Base-by-base conservation (phyloP, 2,329 filamentous ascomycete genomes). In the Colletotrichum spaethianum region DNA sequence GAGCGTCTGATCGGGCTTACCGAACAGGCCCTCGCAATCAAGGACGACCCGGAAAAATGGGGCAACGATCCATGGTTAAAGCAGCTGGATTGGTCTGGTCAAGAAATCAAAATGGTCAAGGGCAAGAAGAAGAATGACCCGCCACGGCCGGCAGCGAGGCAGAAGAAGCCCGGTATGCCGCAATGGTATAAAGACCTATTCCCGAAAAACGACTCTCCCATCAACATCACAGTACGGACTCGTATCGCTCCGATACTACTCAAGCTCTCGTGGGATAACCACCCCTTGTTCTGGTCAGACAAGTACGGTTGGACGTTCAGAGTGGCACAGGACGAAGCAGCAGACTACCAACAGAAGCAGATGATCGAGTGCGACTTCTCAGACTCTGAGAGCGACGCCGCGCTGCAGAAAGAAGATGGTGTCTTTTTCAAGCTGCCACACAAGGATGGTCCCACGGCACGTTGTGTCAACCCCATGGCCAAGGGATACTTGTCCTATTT, bases 181-280 rank as follows among this genome's bases (percentile, higher is more conserved):
- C 89, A 93, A 75, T 99, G 96, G 96, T 99, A 98, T 83, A 98
- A 96, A 78, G 94, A 95, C 79, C 85, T 99, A 1, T 98, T 97
- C 76, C 77, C 88, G 1, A 94, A 91, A 68, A 92, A 84, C 31
- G 89, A 91, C 70, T 84, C 88, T 0, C 89, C 89, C 55, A 96
- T 98, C 69, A 92, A 86, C 72, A 84, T 99, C 23, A 94, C 94
- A 0, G 95, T 98, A 0, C 90, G 97, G 56, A 97, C 95, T 42
- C 90, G 97, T 64, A 91, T 98, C 77, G 93, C 96, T 0, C 95
- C 96, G 0, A 84, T 99, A 23, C 84, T 99, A 16, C 85, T 99
- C 7, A 93, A 92, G 74, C 84, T 99, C 55, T 88, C 93, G 0
- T 99, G 96, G 96, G 94, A 98, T 77, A 93, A 93, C 0, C 87